These are phyloP conservation scores for Boletellus ananiceps DNA, from an alignment of 768 basidiomycete genomes.

Conservation along the genomic window DNA sequence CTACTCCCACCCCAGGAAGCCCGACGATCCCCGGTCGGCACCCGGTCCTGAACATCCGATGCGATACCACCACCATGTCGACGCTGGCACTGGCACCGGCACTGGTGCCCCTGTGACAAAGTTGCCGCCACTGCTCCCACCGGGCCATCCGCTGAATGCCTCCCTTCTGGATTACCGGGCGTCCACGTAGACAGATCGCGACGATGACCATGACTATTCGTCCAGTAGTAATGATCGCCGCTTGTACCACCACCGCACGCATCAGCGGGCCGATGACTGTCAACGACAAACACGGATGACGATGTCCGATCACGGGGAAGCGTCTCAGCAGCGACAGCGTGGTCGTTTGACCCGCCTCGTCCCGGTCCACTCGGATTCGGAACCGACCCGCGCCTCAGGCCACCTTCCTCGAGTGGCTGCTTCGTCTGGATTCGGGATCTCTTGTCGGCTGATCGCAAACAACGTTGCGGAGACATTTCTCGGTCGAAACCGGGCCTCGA, in stretches of 20 bases:
- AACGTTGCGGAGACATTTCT: background rate
- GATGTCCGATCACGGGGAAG: background rate
- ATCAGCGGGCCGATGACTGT: background rate
- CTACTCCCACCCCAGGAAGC: background rate
- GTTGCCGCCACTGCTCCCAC: background rate
- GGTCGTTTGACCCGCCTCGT: background rate
- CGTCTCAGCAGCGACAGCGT: background rate
- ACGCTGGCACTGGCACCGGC: background rate
- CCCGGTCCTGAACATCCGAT: background rate
- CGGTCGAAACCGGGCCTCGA: background rate
- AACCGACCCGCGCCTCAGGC: background rate
- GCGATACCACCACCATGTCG: too few species aligned
- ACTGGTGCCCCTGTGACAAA: background rate
- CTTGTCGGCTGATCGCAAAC: background rate
- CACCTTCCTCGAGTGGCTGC: background rate
- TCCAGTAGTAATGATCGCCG: background rate
- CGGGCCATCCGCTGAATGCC: conserved; percentile 13
- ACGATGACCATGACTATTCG: background rate
- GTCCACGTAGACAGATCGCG: background rate
- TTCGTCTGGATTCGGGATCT: background rate
- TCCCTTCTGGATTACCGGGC: background rate
- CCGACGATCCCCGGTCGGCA: background rate
- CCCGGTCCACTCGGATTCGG: background rate
- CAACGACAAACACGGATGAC: background rate
- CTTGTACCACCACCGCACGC: too few species aligned